Evolutionary conservation across 2,329 filamentous ascomycete species (phyloP).

Genomic region (Aspergillus floridensis): DNA sequence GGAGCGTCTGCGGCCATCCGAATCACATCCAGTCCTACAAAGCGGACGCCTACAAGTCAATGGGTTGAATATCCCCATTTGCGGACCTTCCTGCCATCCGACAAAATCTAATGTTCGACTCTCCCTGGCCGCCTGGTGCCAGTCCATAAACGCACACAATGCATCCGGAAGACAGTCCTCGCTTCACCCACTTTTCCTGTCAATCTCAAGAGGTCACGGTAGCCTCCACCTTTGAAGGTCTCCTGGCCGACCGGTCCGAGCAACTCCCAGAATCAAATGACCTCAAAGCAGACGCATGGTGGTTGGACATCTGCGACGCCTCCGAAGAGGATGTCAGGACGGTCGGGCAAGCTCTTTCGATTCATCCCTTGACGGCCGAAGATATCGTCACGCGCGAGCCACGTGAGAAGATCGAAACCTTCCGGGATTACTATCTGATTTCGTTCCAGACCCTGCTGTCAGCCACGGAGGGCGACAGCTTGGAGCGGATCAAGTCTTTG

Average conservation of each 20-base stretch:
- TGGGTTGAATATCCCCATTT: background rate
- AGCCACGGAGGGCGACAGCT: slow-evolving; percentile 46
- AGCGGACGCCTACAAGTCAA: background rate
- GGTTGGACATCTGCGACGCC: slow-evolving; percentile 88
- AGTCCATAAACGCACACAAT: background rate
- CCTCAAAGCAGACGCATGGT: slow-evolving; percentile 64
- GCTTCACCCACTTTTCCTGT: slow-evolving; percentile 94
- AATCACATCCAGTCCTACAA: background rate
- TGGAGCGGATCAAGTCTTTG: background rate
- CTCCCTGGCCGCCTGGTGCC: background rate
- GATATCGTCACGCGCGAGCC: slow-evolving; percentile 92
- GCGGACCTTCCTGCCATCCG: background rate
- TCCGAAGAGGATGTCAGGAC: slow-evolving; percentile 80
- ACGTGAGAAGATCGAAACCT: slow-evolving; percentile 95
- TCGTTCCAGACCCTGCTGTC: slow-evolving; percentile 86
- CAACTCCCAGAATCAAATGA: slow-evolving; percentile 15
- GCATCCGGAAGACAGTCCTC: slow-evolving; percentile 26
- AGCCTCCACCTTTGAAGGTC: slow-evolving; percentile 21
- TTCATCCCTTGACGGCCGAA: slow-evolving; percentile 91
- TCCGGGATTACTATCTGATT: slow-evolving; percentile 94
- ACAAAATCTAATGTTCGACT: background rate
- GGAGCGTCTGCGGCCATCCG: background rate
- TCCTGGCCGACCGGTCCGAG: slow-evolving; percentile 15
- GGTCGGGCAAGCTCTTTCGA: slow-evolving; percentile 85
- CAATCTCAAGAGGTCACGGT: slow-evolving; percentile 60